Evolutionary conservation across 208 protist genomes (phyloP).

Genomic region (Acanthamoeba castellanii): DNA sequence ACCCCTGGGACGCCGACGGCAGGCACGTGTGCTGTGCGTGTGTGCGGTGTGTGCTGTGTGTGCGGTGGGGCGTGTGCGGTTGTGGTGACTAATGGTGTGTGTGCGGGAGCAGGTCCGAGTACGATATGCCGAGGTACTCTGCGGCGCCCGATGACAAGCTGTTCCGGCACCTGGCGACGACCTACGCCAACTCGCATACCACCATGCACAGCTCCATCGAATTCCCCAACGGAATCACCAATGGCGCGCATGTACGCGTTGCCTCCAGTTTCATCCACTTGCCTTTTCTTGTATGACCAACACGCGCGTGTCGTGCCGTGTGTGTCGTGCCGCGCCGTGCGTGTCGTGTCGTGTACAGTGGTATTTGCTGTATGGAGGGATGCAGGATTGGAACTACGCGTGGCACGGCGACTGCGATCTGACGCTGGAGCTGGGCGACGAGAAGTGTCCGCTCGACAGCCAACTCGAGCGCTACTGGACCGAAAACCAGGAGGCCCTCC

Average conservation of each 20-base stretch:
- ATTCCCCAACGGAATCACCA: constrained; percentile 82
- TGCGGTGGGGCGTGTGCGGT: no score
- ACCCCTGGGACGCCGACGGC: constrained; percentile 81
- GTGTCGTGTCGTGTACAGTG: constrained; percentile 61
- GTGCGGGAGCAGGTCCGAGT: not conserved
- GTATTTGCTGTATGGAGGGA: constrained; percentile 82
- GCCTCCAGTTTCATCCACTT: not conserved
- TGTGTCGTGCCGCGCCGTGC: not conserved
- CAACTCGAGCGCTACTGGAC: not conserved
- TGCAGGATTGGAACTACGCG: constrained; percentile 86
- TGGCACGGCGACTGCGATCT: constrained; percentile 81
- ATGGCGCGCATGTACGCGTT: constrained; percentile 76
- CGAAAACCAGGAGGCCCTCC: constrained; percentile 44
- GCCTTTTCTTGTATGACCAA: not conserved
- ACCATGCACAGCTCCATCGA: constrained; percentile 73
- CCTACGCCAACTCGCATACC: constrained; percentile 76
- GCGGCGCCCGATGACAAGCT: not conserved
- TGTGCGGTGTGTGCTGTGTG: not conserved
- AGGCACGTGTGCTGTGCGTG: not conserved
- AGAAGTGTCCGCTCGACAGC: constrained; percentile 53
- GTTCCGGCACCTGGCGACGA: constrained; percentile 71
- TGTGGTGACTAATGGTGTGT: not conserved
- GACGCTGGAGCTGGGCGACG: constrained; percentile 79
- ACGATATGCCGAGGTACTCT: not conserved
- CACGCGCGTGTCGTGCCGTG: not conserved